Evolutionary conservation across 2,329 filamentous ascomycete genomes (phyloP), one percentile per base, ranked within the genome.

Genomic region (Pseudogymnoascus sp.): DNA sequence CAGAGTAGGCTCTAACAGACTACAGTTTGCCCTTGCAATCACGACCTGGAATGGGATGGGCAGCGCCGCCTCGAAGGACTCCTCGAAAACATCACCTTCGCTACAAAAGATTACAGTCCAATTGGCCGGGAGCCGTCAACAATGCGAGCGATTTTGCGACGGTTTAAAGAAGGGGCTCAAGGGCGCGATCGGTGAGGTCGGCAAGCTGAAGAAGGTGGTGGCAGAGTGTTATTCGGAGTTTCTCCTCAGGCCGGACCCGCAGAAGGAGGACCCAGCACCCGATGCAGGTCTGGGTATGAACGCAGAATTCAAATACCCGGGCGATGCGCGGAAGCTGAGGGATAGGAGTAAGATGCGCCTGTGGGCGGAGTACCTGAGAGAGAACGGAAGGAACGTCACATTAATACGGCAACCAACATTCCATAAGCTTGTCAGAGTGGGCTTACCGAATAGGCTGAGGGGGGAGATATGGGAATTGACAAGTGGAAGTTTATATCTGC

Each of bases 381-480:
- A 97, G 72, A 97, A 97, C 71, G 94, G 94, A 58, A 86, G 94
- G 62, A 97, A 96, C 74, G 84, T 89, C 60, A 97, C 92, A 1
- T 77, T 99, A 59, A 88, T 99, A 63, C 89, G 94, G 62, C 94
- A 99, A 72, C 93, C 94, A 3, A 97, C 94, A 25, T 97, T 97
- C 70, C 94, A 97, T 77, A 97, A 97, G 74, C 84, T 99, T 58
- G 96, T 99, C 65, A 86, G 94, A 60, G 94, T 99, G 66, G 94
- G 94, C 65, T 79, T 99, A 63, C 94, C 94, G 0, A 99, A 99
- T 74, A 84, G 94, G 54, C 79, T 99, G 57, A 83, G 94, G 65
- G 94, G 94, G 43, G 94, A 99, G 75, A 88, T 95, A 58, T 99
- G 94, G 94, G 94, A 99, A 75, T 79, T 97, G 64, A 90, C 91